A percentile compares a stretch with the other conserved stretches of the same genome.
phyloP scores from a whole-genome alignment of 2,329 filamentous ascomycete genomes.

The Paecilomyces variotii region DNA sequence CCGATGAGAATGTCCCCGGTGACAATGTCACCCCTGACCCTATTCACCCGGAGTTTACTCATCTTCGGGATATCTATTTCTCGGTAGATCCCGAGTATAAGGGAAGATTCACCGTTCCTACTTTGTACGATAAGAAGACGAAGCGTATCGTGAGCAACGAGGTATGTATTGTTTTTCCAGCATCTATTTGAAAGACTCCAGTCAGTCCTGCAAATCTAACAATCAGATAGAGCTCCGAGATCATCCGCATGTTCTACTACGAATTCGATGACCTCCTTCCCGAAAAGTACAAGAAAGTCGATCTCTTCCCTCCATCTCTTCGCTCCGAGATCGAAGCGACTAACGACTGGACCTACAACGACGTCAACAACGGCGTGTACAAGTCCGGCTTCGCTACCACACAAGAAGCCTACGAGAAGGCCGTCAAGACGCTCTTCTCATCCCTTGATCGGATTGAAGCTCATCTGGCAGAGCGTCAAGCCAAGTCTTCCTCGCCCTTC shows the following conservation, averaged over 20 bases:
- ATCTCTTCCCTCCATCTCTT: slow-evolving; percentile 61
- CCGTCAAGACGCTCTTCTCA: slow-evolving; percentile 63
- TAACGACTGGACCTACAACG: slow-evolving; percentile 72
- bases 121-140: slow-evolving; percentile 63
- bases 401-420: slow-evolving; percentile 71
- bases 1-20: slow-evolving; percentile 52
- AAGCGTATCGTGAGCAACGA: slow-evolving; percentile 83
- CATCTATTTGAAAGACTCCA: too few species aligned
- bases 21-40: slow-evolving; percentile 46
- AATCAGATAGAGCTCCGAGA: slow-evolving; percentile 57
- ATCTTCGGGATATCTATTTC: slow-evolving; percentile 76
- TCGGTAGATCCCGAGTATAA: slow-evolving; percentile 61
- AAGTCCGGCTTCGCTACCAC: slow-evolving; percentile 73
- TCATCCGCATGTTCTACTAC: slow-evolving; percentile 79
- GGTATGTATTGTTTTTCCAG: slow-evolving; percentile 31
- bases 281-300: slow-evolving; percentile 50
- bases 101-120: slow-evolving; percentile 80
- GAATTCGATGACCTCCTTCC: slow-evolving; percentile 69
- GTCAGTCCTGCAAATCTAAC: slow-evolving; percentile 1
- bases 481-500: slow-evolving; percentile 44
- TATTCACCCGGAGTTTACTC: slow-evolving; percentile 59
- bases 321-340: slow-evolving; percentile 62
- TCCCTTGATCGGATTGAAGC: slow-evolving; percentile 69
- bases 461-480: slow-evolving; percentile 48
- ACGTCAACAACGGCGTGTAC: slow-evolving; percentile 46